phyloP scores from a whole-genome alignment of 495 filamentous ascomycete genomes.

The Immersiella caudata region DNA sequence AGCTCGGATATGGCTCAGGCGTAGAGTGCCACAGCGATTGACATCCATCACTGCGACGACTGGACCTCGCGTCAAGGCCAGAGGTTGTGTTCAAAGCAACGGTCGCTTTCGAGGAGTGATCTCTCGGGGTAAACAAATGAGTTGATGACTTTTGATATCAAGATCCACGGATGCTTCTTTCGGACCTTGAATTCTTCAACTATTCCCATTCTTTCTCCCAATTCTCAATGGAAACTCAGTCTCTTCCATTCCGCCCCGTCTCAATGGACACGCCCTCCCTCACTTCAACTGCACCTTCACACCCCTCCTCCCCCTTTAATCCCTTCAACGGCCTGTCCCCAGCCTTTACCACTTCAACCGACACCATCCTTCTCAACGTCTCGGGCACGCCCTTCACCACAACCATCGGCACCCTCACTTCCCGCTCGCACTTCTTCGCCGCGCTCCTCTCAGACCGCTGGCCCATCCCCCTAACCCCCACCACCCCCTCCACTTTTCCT shows the following conservation, averaged over 20 bases:
- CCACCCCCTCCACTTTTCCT: too few relatives aligned
- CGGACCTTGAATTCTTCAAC: too few relatives aligned
- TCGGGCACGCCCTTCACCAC: not conserved
- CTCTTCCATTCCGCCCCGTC: not conserved
- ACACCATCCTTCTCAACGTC: not conserved
- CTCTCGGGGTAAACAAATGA: too few relatives aligned
- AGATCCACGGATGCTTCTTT: too few relatives aligned
- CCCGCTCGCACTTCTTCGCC: not conserved
- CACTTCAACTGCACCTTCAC: not conserved
- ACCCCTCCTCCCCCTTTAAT: not conserved
- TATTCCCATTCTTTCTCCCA: too few relatives aligned
- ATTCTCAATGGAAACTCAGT: not conserved
- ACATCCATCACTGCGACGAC: too few relatives aligned
- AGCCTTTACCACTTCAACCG: not conserved
- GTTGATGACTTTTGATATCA: too few relatives aligned
- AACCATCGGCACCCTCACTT: not conserved
- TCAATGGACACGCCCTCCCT: not conserved
- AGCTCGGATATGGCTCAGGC: too few relatives aligned
- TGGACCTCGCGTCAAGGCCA: too few relatives aligned
- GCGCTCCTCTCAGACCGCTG: not conserved
- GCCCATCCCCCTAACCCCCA: not conserved
- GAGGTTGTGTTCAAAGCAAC: too few relatives aligned
- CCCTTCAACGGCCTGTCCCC: not conserved
- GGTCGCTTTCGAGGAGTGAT: too few relatives aligned
- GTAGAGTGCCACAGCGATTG: too few relatives aligned